Evolutionary conservation across 352 stramenopile species (phyloP), one percentile per base, ranked within the genome.

Genomic region (Globisporangium megalacanthum): DNA sequence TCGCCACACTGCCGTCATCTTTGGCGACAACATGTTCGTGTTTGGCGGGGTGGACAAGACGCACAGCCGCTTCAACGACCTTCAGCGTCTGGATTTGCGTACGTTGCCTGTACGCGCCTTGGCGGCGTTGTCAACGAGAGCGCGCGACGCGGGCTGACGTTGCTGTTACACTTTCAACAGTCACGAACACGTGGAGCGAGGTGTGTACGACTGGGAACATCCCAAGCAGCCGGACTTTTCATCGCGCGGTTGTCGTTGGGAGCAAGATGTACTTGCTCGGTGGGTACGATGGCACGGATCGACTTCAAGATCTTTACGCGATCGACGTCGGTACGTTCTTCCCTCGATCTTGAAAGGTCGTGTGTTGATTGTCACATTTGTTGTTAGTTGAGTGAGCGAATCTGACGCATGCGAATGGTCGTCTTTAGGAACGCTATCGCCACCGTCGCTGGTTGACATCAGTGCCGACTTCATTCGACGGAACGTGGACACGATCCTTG

Each of bases 1-100:
- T 65, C 80, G 86, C 39, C 86, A 95, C 60, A 92, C 83, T 15
- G 82, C 83, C 0, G 84, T 95, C 31, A 83, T 95, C 20, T 92
- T 75, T 49, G 84, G 75, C 7, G 75, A 91, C 52, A 91, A 80
- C 62, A 95, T 95, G 86, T 91, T 92, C 58, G 79, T 95, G 11
- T 95, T 95, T 65, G 86, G 86, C 37, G 86, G 86, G n/a, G 86
- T 95, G 6, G 86, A 95, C 76, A 95, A 95, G 61, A 84, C 81
- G 0, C 86, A 95, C 66, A 88, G 75, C 36, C 84, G 86, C 3
- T 95, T 94, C 49, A 94, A 94, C 58, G 86, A 95, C 60, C 61
- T 95, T 22, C 80, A 93, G 59, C 71, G 77, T 39, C 70, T 94
- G 4, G 78, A 94, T 59, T 62, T 92, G 17, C 66, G 69, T 75